A percentile compares a stretch with the other conserved stretches of the same genome.
Evolutionary conservation across 2,329 filamentous ascomycete species (phyloP).

Genomic region (Neoarthrinium moseri): DNA sequence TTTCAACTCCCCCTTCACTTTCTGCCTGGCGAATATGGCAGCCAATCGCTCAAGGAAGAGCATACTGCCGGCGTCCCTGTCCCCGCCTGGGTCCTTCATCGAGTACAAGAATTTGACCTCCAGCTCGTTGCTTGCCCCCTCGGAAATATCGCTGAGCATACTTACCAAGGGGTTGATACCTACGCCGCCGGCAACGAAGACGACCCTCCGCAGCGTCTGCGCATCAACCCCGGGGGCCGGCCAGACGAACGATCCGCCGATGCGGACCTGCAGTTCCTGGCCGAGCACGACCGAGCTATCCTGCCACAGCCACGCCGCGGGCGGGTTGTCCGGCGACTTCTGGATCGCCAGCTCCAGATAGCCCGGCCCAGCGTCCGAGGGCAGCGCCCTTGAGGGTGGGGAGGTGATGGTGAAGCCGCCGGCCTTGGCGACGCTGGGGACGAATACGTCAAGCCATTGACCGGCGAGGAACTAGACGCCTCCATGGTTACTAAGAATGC

Average conservation of each 20-base stretch:
- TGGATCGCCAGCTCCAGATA: conserved; percentile 82
- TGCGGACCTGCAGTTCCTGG: conserved; percentile 61
- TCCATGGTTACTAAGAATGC: no score
- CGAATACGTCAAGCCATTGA: conserved; percentile 85
- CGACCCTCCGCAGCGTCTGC: conserved; percentile 51
- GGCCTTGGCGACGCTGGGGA: conserved; percentile 66
- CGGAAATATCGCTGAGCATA: conserved; percentile 63
- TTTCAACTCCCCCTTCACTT: conserved; percentile 38
- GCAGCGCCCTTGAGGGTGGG: conserved; percentile 55
- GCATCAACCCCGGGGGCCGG: conserved; percentile 56
- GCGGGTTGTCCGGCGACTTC: conserved; percentile 65
- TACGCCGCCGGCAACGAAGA: conserved; percentile 79
- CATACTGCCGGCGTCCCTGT: conserved; percentile 30
- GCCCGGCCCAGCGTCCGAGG: conserved; percentile 10
- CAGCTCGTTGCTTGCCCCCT: conserved; percentile 30
- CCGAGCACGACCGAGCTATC: conserved; percentile 53
- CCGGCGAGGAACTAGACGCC: conserved; percentile 74
- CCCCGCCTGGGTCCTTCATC: conserved; percentile 32
- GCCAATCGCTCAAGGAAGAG: conserved; percentile 52
- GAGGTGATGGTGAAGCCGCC: conserved; percentile 91
- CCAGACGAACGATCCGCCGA: conserved; percentile 81
- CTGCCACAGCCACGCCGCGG: conserved; percentile 76
- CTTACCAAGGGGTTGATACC: conserved; percentile 81
- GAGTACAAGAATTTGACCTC: conserved; percentile 64
- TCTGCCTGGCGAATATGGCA: conserved; percentile 34